Evolutionary conservation across 1,284 basidiomycete species (phyloP).

Genomic region (Caloboletus firmus): DNA sequence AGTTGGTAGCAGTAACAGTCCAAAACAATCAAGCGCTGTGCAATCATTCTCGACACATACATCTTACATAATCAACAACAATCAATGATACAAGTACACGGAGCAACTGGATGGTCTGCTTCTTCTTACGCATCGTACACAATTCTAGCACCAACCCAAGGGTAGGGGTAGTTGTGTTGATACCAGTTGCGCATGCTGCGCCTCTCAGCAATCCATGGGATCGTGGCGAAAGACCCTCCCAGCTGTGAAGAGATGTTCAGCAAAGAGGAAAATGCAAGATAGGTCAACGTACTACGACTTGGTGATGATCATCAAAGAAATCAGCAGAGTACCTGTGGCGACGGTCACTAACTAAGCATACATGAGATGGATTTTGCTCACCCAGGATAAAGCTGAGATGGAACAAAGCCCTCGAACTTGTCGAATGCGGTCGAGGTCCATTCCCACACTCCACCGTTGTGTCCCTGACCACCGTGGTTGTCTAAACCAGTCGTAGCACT

Average conservation of each 20-base stretch:
- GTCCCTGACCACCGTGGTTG: slow-evolving; percentile 53
- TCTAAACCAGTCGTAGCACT: slow-evolving; percentile 64
- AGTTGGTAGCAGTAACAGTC: background rate
- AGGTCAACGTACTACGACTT: slow-evolving; percentile 66
- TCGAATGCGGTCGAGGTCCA: slow-evolving; percentile 88
- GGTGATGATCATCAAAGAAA: slow-evolving; percentile 86
- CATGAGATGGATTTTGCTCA: slow-evolving; percentile 27
- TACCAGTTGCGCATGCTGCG: slow-evolving; percentile 84
- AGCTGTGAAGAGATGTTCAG: slow-evolving; percentile 50
- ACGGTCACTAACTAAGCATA: background rate
- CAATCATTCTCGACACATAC: background rate
- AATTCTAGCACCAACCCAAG: slow-evolving; percentile 70
- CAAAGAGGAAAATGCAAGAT: background rate
- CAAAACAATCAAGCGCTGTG: too few species aligned
- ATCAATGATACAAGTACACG: slow-evolving; percentile 11
- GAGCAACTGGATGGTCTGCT: background rate
- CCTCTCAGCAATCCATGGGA: slow-evolving; percentile 78
- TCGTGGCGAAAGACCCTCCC: slow-evolving; percentile 88
- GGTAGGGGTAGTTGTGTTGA: slow-evolving; percentile 73
- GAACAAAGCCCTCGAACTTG: slow-evolving; percentile 71
- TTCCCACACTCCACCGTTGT: slow-evolving; percentile 98
- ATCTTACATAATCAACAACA: slow-evolving; percentile 20
- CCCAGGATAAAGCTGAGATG: slow-evolving; percentile 83
- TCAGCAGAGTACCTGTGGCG: slow-evolving; percentile 73
- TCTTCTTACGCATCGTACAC: slow-evolving; percentile 58